Evolutionary conservation across 805 yeast genomes (phyloP).

Genomic region (Nakazawaea sp.): DNA sequence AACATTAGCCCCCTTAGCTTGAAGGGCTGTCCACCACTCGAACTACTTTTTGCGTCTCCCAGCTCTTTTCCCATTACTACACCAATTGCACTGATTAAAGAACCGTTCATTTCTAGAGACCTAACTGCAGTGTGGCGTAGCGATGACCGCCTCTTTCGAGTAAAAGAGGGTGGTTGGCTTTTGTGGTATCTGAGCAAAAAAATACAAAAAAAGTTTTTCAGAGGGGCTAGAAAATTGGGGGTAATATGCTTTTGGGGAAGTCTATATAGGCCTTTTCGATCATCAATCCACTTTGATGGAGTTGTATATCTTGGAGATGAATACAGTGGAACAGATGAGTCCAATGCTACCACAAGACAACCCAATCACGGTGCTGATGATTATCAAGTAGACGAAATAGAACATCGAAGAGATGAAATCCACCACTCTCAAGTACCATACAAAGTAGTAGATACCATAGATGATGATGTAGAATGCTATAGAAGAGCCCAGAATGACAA

Average conservation of each 20-base stretch:
- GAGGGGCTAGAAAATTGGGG: not conserved
- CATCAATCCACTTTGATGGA: conserved; percentile 48
- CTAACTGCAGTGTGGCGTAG: not conserved
- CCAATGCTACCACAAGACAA: conserved; percentile 74
- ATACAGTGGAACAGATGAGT: conserved; percentile 56
- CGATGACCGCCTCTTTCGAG: not conserved
- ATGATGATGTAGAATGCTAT: conserved; percentile 64
- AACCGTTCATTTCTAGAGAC: no score
- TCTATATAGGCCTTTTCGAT: not conserved
- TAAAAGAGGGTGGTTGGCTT: not conserved
- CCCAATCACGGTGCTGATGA: conserved; percentile 57
- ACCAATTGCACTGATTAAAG: no score
- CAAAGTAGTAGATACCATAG: conserved; percentile 63
- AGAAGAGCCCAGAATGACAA: conserved; percentile 59
- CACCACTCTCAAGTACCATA: conserved; percentile 48
- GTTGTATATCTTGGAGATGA: conserved; percentile 56
- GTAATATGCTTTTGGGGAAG: not conserved
- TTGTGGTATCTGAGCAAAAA: not conserved
- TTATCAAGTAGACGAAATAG: conserved; percentile 65
- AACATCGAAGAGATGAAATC: conserved; percentile 63
- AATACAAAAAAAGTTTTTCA: no score
- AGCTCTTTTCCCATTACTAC: no score
- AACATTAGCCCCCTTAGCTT: no score
- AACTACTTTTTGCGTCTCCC: no score
- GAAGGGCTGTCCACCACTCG: no score